These are phyloP conservation scores for Fraxinus cuspidata DNA, from an alignment of 257 asterid species.

Conservation along the genomic window DNA sequence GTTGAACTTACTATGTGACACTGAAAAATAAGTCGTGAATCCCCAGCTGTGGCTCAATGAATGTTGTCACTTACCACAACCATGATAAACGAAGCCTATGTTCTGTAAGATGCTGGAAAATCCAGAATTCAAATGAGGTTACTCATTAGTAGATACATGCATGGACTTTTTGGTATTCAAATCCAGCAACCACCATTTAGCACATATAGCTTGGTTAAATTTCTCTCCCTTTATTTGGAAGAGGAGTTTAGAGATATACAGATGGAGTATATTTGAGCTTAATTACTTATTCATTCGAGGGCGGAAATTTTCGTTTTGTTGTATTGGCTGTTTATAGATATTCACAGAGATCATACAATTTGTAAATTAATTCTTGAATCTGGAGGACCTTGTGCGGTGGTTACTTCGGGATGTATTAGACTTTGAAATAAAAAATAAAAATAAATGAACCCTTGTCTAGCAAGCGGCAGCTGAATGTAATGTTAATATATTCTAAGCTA, in stretches of 20 bases:
- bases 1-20: too few relatives aligned
- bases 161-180: background rate
- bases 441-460: background rate
- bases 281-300: background rate
- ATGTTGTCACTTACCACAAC: too few relatives aligned
- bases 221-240: background rate
- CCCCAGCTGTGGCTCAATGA: too few relatives aligned
- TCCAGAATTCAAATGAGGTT: background rate
- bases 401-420: background rate
- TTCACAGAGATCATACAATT: background rate
- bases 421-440: too few relatives aligned
- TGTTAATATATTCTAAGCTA: background rate
- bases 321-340: background rate
- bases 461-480: background rate
- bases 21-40: too few relatives aligned
- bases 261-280: background rate
- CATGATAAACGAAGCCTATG: background rate
- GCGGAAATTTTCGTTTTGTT: background rate
- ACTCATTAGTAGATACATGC: background rate
- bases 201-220: background rate
- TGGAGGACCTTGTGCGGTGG: background rate
- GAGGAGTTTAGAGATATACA: background rate
- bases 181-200: background rate
- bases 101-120: background rate
- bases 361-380: background rate